These are phyloP conservation scores for Tolypocladium paradoxum DNA, from an alignment of 2,329 filamentous ascomycete species.

Conservation along the genomic window DNA sequence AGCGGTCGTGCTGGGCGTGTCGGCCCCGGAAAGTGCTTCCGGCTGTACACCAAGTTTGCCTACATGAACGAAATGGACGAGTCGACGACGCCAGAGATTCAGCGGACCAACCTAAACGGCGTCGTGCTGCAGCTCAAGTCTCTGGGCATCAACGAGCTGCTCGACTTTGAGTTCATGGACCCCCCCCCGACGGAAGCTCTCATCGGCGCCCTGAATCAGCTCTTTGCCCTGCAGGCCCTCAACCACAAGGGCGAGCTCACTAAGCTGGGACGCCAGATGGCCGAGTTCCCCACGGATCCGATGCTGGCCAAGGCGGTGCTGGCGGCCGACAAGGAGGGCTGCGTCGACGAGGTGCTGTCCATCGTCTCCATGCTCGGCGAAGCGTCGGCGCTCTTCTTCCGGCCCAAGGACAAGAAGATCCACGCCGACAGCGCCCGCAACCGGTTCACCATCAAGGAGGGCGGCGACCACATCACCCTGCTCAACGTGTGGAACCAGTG, in stretches of 20 bases:
- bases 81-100: conserved; percentile 84
- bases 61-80: conserved; percentile 94
- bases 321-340: conserved; percentile 80
- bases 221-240: conserved; percentile 82
- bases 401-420: conserved; percentile 94
- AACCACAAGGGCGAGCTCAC: conserved; percentile 85
- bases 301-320: conserved; percentile 86
- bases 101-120: conserved; percentile 75
- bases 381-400: conserved; percentile 80
- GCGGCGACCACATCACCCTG: conserved; percentile 79
- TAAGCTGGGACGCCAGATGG: conserved; percentile 86
- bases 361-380: conserved; percentile 94
- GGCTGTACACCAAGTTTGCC: conserved; percentile 85
- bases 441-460: conserved; percentile 81
- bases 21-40: conserved; percentile 84
- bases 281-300: conserved; percentile 85
- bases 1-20: conserved; percentile 89
- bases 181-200: conserved; percentile 82
- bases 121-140: conserved; percentile 82
- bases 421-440: conserved; percentile 85
- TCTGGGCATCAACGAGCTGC: conserved; percentile 80
- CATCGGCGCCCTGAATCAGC: conserved; percentile 77
- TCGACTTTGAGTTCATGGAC: conserved; percentile 96
- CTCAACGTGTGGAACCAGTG: conserved; percentile 95
- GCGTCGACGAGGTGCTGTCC: conserved; percentile 83